Base-by-base conservation (phyloP, 805 yeast species). In the Diddensiella transvaalensis region DNA sequence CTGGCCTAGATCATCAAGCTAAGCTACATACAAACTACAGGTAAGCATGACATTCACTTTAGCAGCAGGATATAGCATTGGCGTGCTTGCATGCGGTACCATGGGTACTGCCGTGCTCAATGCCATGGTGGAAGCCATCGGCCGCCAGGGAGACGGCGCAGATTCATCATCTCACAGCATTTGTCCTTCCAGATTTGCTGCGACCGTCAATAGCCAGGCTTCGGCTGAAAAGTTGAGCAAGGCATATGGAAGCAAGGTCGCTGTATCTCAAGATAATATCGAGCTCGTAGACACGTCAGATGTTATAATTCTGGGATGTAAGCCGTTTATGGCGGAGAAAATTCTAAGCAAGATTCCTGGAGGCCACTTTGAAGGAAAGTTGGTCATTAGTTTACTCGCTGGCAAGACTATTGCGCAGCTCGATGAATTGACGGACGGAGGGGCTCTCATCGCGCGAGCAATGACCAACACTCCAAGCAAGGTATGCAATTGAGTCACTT, bases 381-480 rank as follows among this genome's bases (percentile, higher is more conserved):
- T 88, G 52, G 64, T 91, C 22, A 82, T 91, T 48, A 87, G 96
- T 3, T 71, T 93, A 53, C 80, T 89, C 58, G 98, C 99, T 2
- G 99, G 99, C 11, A 85, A 88, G 78, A 87, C 96, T 15, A 82
- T 90, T 52, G 80, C 73, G 17, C 86, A 85, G 63, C 74, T 89
- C 57, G 53, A 64, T 17, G 60, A 64, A 1, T 76, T 79, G 59
- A 50, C 63, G 44, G 52, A 61, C 35, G 56, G 53, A 44, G 51
- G 62, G 55, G 70, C 75, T 4, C 70, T 74, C 50, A 81, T 91
- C 26, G 87, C 95, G 19, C 78, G 96, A 54, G 95, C 95, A n/a
- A 90, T 95, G 96, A 91, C 99, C 40, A 93, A 91, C 70, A 93
- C 99, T 0, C 97, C 99, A 2, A 95, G 96, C 17, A 83, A 83